Conservation (phyloP, 75 land plant species). For the Cupressus sempervirens region DNA sequence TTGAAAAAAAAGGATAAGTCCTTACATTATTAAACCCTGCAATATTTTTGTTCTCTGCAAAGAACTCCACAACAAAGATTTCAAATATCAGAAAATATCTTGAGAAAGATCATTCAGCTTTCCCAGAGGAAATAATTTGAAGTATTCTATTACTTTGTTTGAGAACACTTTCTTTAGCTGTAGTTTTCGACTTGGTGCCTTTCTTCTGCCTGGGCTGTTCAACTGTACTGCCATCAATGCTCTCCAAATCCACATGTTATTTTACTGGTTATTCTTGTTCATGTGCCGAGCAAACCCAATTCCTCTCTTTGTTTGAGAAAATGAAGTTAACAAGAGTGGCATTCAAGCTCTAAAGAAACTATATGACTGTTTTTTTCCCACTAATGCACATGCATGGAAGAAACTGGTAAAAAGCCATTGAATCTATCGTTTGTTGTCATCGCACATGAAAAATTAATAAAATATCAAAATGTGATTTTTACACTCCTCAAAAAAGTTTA, state of each 20-base stretch:
- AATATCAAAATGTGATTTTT: no score
- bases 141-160: constrained; percentile 42
- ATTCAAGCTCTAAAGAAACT: no score
- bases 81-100: not conserved
- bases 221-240: constrained; percentile 17
- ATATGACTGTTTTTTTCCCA: no score
- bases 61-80: constrained; percentile 68
- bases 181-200: constrained; percentile 11
- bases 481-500: no score
- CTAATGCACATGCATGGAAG: no score
- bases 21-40: constrained; percentile 98
- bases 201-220: constrained; percentile 33
- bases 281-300: no score
- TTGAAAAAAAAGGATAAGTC: not conserved
- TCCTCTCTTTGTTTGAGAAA: no score
- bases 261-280: not conserved
- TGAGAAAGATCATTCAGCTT: not conserved
- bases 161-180: constrained; percentile 37
- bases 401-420: no score
- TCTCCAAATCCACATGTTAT: constrained; percentile 16
- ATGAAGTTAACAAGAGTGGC: no score
- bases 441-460: no score
- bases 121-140: not conserved
- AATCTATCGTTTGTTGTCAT: no score
- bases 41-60: constrained; percentile 96